A percentile compares a stretch with the other conserved stretches of the same genome.
These are phyloP conservation scores for Acanthamoeba divionensis DNA, from an alignment of 208 protist species.

Conservation along the genomic window DNA sequence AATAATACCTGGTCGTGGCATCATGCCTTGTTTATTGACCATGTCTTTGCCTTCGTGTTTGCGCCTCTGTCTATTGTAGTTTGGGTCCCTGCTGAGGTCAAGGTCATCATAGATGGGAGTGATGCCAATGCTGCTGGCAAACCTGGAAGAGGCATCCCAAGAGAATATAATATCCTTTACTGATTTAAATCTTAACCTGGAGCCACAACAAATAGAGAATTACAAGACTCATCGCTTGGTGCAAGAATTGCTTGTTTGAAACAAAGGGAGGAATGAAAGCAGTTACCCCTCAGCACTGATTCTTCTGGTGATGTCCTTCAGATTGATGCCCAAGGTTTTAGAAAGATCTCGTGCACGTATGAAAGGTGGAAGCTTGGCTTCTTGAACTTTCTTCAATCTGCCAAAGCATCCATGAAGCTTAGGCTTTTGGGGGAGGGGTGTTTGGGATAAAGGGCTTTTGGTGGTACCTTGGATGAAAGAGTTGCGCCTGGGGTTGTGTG, in stretches of 20 bases:
- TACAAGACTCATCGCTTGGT: too few relatives aligned
- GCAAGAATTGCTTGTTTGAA: background rate
- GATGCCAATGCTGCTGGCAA: constrained; percentile 36
- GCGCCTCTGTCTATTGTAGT: background rate
- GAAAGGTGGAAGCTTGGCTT: constrained; percentile 42
- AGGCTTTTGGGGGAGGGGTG: too few relatives aligned
- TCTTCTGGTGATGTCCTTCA: constrained; percentile 47
- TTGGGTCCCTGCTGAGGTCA: background rate
- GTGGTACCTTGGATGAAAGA: too few relatives aligned
- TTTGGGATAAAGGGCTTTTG: too few relatives aligned
- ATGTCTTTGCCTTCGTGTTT: background rate
- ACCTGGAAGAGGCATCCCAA: constrained; percentile 16
- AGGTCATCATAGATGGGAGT: constrained; percentile 32
- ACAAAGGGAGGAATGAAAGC: background rate
- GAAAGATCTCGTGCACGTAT: constrained; percentile 35
- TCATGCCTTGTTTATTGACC: background rate
- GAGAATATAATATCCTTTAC: constrained; percentile 46
- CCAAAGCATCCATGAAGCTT: too few relatives aligned
- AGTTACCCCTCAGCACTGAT: background rate
- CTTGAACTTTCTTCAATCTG: constrained; percentile 12
- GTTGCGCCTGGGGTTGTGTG: too few relatives aligned
- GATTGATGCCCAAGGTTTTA: constrained; percentile 48
- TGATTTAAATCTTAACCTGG: background rate
- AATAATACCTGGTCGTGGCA: background rate
- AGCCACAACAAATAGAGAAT: background rate